Percentiles rank a stretch among this genome's conserved stretches.
Evolutionary conservation across 1,284 basidiomycete genomes (phyloP).

Genomic region (Sporisorium exsertum): DNA sequence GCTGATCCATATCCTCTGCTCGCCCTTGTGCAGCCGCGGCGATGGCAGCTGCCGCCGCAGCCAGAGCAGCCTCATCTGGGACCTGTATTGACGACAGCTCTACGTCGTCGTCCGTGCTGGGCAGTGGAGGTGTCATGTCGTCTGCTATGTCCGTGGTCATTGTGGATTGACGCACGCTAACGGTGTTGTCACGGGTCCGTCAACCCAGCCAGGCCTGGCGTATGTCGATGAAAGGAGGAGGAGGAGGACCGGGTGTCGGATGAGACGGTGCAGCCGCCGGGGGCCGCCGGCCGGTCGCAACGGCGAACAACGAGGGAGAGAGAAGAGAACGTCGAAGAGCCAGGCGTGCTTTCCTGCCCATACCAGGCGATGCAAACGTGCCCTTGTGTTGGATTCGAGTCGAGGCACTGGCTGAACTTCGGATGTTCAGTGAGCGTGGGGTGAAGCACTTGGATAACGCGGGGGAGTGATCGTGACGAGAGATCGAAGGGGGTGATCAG

Average conservation of each 20-base stretch:
- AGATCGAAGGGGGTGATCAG: conserved; percentile 43
- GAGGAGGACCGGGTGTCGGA: neutral
- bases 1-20: neutral
- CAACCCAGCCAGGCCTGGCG: conserved; percentile 8
- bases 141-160: conserved; percentile 22
- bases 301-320: conserved; percentile 13
- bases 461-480: conserved; percentile 52
- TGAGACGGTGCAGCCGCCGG: neutral
- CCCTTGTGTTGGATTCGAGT: neutral
- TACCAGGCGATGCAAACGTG: neutral
- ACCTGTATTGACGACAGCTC: conserved; percentile 13
- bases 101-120: conserved; percentile 6
- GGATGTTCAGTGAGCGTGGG: conserved; percentile 8
- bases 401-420: conserved; percentile 1
- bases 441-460: conserved; percentile 21
- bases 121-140: conserved; percentile 14
- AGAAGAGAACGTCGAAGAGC: conserved; percentile 5
- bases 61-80: conserved; percentile 44
- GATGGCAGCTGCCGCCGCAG: conserved; percentile 49
- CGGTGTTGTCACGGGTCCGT: conserved; percentile 44
- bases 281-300: conserved; percentile 11
- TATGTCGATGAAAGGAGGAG: conserved; percentile 3
- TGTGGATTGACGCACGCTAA: conserved; percentile 10
- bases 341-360: neutral
- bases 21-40: conserved; percentile 38